Base-by-base conservation (phyloP, 441 rosid species). In the Mallotus japonicus region DNA sequence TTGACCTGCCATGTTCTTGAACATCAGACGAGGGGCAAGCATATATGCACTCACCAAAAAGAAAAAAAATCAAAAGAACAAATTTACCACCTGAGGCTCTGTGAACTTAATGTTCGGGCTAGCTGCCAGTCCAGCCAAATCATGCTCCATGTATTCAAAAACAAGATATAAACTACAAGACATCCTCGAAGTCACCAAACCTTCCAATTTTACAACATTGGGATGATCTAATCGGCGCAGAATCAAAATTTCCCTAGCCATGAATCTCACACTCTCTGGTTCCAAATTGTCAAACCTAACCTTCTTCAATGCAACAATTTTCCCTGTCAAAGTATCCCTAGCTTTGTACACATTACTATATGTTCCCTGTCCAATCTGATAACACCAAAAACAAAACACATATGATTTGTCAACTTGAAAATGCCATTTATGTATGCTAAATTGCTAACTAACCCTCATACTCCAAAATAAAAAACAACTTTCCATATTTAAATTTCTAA, bases 341-440 rank as follows among this genome's bases (percentile, higher is more conserved):
- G 98, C 98, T 85, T 90, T 94, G 87, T 94, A 92, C 40, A 90
- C 98, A 77, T 94, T 94, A 76, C 99, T 94, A 58, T 94, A 94
- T 1, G 99, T 94, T 62, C 97, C 99, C 80, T 87, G 91, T 13
- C 99, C 99, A 87, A 94, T 92, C 99, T 94, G 83, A 34, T 67
- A 53, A 78, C 20, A 67, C 47, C 70, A 81, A 4, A 69, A 69
- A 11, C 56, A 72, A 50, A 58, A 61, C 42, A 34, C 34, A 20
- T 59, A 66, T 17, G 22, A 73, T 12, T 32, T 10, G 14, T 49
- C 6, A 53, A 3, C 15, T 22, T 8, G 24, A 63, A 53, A 53
- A 20, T 54, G n/a, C 54, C 40, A 37, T 37, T 4, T 37, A 42
- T 56, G n/a, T 44, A 55, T 56, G 42, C 63, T 40, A 40, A 59